A percentile compares a stretch with the other conserved stretches of the same genome.
Conservation (phyloP, 345 rosid genomes). For the Hibiscus mutabilis region DNA sequence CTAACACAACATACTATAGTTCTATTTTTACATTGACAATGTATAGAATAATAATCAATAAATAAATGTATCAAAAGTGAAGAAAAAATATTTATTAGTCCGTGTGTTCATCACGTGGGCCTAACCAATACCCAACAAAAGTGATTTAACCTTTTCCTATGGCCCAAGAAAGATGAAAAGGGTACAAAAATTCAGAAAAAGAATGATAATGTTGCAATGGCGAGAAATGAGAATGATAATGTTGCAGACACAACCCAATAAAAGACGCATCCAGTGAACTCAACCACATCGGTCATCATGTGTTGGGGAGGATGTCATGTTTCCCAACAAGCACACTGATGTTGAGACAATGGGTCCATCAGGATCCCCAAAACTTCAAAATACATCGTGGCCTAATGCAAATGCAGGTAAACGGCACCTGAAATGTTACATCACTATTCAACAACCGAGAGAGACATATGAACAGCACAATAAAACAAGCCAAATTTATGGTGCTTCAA, state of each 20-base stretch:
- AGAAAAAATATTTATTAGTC: background rate
- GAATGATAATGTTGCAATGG: background rate
- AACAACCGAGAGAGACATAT: background rate
- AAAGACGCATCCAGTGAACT: background rate
- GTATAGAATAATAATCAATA: too few species aligned
- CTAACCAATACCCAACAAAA: background rate
- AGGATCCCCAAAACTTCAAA: background rate
- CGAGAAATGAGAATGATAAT: too few species aligned
- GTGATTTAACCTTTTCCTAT: background rate
- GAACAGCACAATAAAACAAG: background rate
- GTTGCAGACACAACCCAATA: background rate
- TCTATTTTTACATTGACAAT: too few species aligned
- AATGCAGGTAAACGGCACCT: background rate
- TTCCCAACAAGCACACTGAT: background rate
- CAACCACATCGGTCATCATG: background rate
- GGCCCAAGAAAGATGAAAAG: background rate
- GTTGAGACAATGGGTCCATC: constrained; percentile 6
- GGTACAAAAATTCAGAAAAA: background rate
- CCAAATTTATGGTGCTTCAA: background rate
- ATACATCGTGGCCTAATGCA: constrained; percentile 1
- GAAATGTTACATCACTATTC: background rate
- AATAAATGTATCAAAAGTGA: too few species aligned
- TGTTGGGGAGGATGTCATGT: background rate
- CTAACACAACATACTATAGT: too few species aligned
- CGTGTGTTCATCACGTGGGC: background rate